These are phyloP conservation scores for Xylaria sp. DNA, from an alignment of 2,329 filamentous ascomycete genomes.

Conservation along the genomic window DNA sequence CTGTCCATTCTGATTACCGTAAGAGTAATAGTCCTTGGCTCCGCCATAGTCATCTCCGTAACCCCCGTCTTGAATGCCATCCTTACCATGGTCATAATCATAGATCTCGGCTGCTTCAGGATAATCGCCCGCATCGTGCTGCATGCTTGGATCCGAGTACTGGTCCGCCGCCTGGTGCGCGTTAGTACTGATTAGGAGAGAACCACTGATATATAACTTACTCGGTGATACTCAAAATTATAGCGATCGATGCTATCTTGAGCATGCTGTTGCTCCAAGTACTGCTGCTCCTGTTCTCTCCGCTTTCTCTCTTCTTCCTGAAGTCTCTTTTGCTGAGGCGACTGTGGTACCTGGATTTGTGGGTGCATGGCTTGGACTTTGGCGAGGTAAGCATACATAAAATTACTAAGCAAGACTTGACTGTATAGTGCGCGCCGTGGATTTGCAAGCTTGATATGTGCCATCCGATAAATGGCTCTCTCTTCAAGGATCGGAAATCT, in stretches of 20 bases:
- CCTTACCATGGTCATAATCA: conserved; percentile 62
- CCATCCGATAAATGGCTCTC: conserved; percentile 97
- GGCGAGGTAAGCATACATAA: conserved; percentile 99
- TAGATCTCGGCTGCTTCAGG: conserved; percentile 65
- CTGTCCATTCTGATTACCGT: conserved; percentile 45
- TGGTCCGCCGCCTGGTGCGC: conserved; percentile 56
- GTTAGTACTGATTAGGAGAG: conserved; percentile 24
- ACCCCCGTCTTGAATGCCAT: conserved; percentile 56
- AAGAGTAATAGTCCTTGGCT: conserved; percentile 48
- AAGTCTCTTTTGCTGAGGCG: conserved; percentile 75
- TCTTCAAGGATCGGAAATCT: conserved; percentile 95
- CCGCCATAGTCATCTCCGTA: conserved; percentile 49
- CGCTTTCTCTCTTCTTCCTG: conserved; percentile 62
- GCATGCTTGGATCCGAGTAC: conserved; percentile 58
- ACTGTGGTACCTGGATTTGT: conserved; percentile 89
- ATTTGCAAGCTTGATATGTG: conserved; percentile 98
- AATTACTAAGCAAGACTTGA: conserved; percentile 96
- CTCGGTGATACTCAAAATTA: conserved; percentile 65
- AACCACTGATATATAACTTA: conserved; percentile 49
- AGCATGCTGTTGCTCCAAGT: conserved; percentile 58
- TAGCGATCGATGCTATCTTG: conserved; percentile 62
- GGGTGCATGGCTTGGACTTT: conserved; percentile 99
- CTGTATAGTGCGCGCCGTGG: conserved; percentile 90
- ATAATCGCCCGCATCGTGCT: conserved; percentile 60
- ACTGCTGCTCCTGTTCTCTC: conserved; percentile 62